Conservation (phyloP, 345 rosid genomes). For the Conringia planisiliqua region DNA sequence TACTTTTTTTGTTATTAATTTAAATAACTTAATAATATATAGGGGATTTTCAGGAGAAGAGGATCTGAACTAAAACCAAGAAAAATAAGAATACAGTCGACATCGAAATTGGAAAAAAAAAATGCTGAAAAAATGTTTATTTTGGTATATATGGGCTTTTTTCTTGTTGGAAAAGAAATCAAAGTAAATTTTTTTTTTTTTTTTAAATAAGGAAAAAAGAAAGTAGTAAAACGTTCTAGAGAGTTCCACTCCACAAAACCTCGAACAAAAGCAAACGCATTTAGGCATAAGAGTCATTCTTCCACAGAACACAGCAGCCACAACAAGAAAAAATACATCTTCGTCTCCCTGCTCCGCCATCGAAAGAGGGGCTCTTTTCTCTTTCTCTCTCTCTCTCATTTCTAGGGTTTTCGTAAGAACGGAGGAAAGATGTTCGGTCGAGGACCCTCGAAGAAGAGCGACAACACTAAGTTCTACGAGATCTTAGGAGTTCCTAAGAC, state of each 20-base stretch:
- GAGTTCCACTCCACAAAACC: slow-evolving; percentile 31
- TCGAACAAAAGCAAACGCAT: slow-evolving; percentile 13
- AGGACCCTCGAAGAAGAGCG: slow-evolving; percentile 70
- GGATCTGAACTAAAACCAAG: no score
- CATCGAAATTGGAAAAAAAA: no score
- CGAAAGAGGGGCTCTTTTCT: not conserved
- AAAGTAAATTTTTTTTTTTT: no score
- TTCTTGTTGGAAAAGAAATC: slow-evolving; percentile 8
- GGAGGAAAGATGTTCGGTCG: slow-evolving; percentile 65
- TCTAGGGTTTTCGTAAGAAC: slow-evolving; percentile 20
- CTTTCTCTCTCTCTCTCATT: not conserved
- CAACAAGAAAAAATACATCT: not conserved
- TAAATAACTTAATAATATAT: no score
- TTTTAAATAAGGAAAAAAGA: not conserved
- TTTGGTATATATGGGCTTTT: not conserved
- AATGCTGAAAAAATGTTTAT: not conserved
- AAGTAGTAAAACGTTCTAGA: slow-evolving; percentile 25
- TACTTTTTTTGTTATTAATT: no score
- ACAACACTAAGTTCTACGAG: slow-evolving; percentile 76
- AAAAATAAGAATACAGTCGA: no score
- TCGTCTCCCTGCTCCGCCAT: not conserved
- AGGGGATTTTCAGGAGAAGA: no score
- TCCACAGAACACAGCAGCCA: slow-evolving; percentile 11
- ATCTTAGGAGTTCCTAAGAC: slow-evolving; percentile 74
- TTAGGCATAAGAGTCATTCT: not conserved